Evolutionary conservation across 192 early-diverging fungal species (phyloP).

Genomic region (Linnemannia exigua): DNA sequence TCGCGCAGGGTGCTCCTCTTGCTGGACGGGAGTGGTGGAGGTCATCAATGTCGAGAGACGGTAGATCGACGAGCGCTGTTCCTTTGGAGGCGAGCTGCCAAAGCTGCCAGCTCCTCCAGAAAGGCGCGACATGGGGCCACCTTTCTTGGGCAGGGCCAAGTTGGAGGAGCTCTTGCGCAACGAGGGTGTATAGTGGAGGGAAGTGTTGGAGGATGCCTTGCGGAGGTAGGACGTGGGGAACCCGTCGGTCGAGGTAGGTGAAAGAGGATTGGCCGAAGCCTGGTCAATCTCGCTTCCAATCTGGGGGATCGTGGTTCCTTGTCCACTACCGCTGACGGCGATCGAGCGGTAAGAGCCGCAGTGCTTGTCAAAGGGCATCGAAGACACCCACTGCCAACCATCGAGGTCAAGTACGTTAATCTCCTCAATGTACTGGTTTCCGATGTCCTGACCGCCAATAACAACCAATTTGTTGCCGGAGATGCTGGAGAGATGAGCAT

Average conservation of each 20-base stretch:
- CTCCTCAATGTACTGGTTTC: slow-evolving; percentile 83
- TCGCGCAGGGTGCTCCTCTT: slow-evolving; percentile 75
- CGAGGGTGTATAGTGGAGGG: slow-evolving; percentile 32
- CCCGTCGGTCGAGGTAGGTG: slow-evolving; percentile 32
- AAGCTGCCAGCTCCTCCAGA: slow-evolving; percentile 47
- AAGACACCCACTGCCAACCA: slow-evolving; percentile 74
- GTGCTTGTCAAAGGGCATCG: slow-evolving; percentile 78
- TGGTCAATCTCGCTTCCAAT: slow-evolving; percentile 52
- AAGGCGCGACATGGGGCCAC: slow-evolving; percentile 38
- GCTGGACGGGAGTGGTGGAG: slow-evolving; percentile 48
- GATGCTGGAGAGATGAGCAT: slow-evolving; percentile 83
- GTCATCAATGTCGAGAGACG: slow-evolving; percentile 46
- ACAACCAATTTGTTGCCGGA: slow-evolving; percentile 74
- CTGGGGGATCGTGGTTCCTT: slow-evolving; percentile 57
- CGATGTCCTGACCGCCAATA: slow-evolving; percentile 84
- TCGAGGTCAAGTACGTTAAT: slow-evolving; percentile 84
- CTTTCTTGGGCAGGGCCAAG: slow-evolving; percentile 41
- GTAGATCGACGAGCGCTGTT: slow-evolving; percentile 47
- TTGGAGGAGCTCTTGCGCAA: slow-evolving; percentile 54
- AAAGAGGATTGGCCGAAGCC: slow-evolving; percentile 9
- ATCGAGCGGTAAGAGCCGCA: slow-evolving; percentile 87
- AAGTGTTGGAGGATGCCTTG: slow-evolving; percentile 27
- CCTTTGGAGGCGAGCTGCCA: slow-evolving; percentile 43
- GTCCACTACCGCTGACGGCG: slow-evolving; percentile 68
- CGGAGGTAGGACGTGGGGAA: slow-evolving; percentile 47